A percentile compares a stretch with the other conserved stretches of the same genome.
Conservation (phyloP, 75 land plant genomes). For the Sequoia sempervirens region DNA sequence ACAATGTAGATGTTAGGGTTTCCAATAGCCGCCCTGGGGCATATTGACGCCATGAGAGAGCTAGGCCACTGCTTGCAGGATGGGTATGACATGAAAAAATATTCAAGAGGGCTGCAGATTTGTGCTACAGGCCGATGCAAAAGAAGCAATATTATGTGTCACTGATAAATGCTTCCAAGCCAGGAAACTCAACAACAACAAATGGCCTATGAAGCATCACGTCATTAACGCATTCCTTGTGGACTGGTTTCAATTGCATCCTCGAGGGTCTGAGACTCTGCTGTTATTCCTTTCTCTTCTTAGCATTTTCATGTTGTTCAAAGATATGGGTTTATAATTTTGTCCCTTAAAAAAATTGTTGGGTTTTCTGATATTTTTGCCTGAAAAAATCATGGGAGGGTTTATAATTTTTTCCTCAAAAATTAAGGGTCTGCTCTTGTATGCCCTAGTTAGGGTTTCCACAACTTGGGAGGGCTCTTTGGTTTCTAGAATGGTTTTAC, state of each 20-base stretch:
- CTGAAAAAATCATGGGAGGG: too few species aligned
- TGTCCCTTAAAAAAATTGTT: too few species aligned
- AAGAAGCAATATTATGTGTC: slow-evolving; percentile 11
- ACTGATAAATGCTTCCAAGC: not conserved
- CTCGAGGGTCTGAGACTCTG: slow-evolving; percentile 20
- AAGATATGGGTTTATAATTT: not conserved
- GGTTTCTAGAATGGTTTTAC: too few species aligned
- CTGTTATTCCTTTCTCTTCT: not conserved
- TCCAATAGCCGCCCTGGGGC: slow-evolving; percentile 29
- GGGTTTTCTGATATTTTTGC: too few species aligned
- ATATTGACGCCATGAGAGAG: slow-evolving; percentile 33
- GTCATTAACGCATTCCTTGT: slow-evolving; percentile 17
- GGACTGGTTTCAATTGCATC: slow-evolving; percentile 17
- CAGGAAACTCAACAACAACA: not conserved
- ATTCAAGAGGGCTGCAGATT: slow-evolving; percentile 16
- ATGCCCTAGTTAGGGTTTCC: too few species aligned
- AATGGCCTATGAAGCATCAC: slow-evolving; percentile 15
- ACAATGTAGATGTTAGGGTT: too few species aligned
- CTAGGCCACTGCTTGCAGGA: slow-evolving; percentile 36
- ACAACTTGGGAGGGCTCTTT: too few species aligned
- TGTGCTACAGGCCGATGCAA: slow-evolving; percentile 28
- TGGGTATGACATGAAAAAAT: slow-evolving; percentile 20
- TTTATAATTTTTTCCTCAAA: too few species aligned
- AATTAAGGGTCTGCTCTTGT: too few species aligned
- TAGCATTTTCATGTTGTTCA: not conserved